phyloP scores from a whole-genome alignment of 768 basidiomycete species.

The Mycena olivaceomarginata region DNA sequence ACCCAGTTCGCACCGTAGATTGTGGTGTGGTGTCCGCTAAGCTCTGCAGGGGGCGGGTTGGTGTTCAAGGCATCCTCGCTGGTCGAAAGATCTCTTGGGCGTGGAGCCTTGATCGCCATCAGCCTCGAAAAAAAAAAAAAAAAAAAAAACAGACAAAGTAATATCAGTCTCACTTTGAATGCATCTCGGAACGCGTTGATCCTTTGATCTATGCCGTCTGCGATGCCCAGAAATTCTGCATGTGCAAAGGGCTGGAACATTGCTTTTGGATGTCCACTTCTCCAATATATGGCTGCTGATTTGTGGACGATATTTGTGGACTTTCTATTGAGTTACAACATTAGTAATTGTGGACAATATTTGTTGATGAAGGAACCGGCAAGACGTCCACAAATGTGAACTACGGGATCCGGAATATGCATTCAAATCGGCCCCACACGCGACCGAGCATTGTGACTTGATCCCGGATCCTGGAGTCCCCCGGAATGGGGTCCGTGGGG shows the following conservation, averaged over 20 bases:
- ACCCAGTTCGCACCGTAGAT: not conserved
- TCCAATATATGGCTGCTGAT: not conserved
- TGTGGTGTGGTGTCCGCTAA: not conserved
- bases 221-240: conserved; percentile 9
- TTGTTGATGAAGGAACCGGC: too few species aligned
- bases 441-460: too few species aligned
- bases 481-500: too few species aligned
- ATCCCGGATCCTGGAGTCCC: too few species aligned
- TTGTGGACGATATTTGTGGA: too few species aligned
- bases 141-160: not conserved
- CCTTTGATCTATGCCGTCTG: conserved; percentile 7
- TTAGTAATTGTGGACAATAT: too few species aligned
- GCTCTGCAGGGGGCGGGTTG: not conserved
- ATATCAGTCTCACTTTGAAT: conserved; percentile 5
- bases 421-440: too few species aligned
- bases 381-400: too few species aligned
- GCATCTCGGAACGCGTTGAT: conserved; percentile 20
- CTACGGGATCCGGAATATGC: too few species aligned
- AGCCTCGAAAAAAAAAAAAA: not conserved
- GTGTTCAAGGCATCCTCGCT: not conserved
- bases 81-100: not conserved
- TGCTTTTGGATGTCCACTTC: conserved; percentile 4
- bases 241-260: not conserved
- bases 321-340: too few species aligned
- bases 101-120: not conserved